Evolutionary conservation across 345 rosid species (phyloP), one percentile per base, ranked within the genome.

Genomic region (Citrus mangshanensis): DNA sequence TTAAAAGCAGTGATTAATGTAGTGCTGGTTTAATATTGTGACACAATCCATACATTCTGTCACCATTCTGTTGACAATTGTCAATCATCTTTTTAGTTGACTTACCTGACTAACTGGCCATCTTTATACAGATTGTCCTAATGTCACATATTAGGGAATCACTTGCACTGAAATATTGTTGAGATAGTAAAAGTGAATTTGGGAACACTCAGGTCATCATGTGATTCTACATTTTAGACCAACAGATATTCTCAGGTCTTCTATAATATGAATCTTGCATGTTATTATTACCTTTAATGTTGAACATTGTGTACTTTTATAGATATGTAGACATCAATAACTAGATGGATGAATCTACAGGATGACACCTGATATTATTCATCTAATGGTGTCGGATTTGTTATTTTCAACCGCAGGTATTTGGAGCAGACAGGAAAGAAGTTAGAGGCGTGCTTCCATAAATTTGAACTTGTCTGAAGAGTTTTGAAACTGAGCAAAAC

Each of bases 371-470:
- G 16, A 21, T 35, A 49, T 35, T 21, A 63, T 62, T 46, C 22
- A 22, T n/a, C 70, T 65, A 3, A 40, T 60, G 38, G 14, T 60
- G 77, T 61, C 27, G 58, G 34, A 65, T 73, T 71, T 30, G 28
- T 75, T 62, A 62, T 61, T 66, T 66, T 70, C 70, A 60, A 83
- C 70, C 77, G 76, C 86, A 91, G 98, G 81, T 93, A 30, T 93
- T 72, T 65, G 99, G 99, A 85, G 86, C 94, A 32, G 99, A 94
- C 73, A 90, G 98, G 88, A 96, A 94, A 87, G 97, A 93, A 85
- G 85, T 91, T 51, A 89, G 90, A 83, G 91, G 82, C 22, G 74
- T 78, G 28, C 94, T 96, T 85, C 98, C 97, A 38, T 93, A 78
- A 86, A 61, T 21, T 62, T 34, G 42, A 62, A 69, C 21, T 54